Evolutionary conservation across 345 rosid genomes (phyloP).

Genomic region (Melaleuca alternifolia): DNA sequence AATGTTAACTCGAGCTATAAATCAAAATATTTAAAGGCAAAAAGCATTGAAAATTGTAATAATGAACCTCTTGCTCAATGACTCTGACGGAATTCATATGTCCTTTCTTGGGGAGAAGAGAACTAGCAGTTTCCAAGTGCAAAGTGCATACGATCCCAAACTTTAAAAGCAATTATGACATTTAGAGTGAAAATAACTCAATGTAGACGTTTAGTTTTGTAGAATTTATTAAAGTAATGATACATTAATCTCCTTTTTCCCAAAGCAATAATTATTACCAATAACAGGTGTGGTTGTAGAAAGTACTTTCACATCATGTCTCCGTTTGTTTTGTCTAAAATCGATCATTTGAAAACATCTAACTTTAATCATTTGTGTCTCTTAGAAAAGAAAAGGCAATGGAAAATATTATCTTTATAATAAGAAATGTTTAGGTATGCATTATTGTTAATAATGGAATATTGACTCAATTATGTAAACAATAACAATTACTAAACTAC

Average conservation of each 20-base stretch:
- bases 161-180: not conserved
- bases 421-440: no score
- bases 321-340: not conserved
- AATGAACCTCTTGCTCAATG: not conserved
- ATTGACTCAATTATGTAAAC: not conserved
- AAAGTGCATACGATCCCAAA: not conserved
- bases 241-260: not conserved
- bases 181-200: not conserved
- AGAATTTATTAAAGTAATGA: not conserved
- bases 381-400: not conserved
- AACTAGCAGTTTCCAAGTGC: not conserved
- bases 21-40: not conserved
- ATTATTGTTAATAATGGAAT: not conserved
- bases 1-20: not conserved
- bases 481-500: not conserved
- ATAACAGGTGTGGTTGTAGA: not conserved
- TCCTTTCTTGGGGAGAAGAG: not conserved
- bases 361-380: not conserved
- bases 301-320: not conserved
- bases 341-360: not conserved
- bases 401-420: not conserved
- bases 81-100: not conserved
- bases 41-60: not conserved
- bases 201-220: not conserved
- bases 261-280: not conserved